Evolutionary conservation across 129 eudicot species (phyloP), one percentile per base, ranked within the genome.

Genomic region (Sambucus nigra): DNA sequence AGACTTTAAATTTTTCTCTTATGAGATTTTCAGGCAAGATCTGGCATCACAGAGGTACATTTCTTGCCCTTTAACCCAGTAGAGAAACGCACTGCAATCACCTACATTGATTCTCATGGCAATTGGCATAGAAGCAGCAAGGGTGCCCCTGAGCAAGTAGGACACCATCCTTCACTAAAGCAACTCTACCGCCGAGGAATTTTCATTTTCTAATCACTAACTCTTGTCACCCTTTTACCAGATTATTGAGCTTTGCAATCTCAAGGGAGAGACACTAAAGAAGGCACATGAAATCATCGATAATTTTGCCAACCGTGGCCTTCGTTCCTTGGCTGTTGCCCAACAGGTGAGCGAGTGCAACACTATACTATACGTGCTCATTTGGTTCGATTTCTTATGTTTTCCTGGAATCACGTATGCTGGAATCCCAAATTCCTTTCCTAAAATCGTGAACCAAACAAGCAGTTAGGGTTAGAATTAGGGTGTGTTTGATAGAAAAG

Each of bases 81-180:
- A 12, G 95, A 89, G 4, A 84, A 84, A 68, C 88, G 97, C 19
- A 89, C 97, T 5, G 97, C 97, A 25, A 84, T 75, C 39, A 89
- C 97, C 64, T 89, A 84, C 55, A 70, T 73, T 10, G 95, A 89
- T 26, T 15, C 61, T 7, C 25, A 69, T 20, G 95, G 88, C 14
- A 53, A 76, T 67, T 89, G 95, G 95, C 73, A 78, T 60, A 81
- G 97, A 35, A 61, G 63, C 39, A 89, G 95, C 93, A 89, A 89
- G 84, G 97, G 97, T 66, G 95, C 95, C 58, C 95, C 97, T 14
- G 97, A 89, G 48, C 88, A 89, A 74, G 97, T 89, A 76, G 73
- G 38, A 8, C 27, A 12, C 33, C 38, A n/a, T 52, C 24, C 17
- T 31, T 42, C 6, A 18, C 25, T 7, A 12, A 23, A 5, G 1